Conservation (phyloP, 192 early-diverging fungal genomes). For the Neocallimastix lanati region DNA sequence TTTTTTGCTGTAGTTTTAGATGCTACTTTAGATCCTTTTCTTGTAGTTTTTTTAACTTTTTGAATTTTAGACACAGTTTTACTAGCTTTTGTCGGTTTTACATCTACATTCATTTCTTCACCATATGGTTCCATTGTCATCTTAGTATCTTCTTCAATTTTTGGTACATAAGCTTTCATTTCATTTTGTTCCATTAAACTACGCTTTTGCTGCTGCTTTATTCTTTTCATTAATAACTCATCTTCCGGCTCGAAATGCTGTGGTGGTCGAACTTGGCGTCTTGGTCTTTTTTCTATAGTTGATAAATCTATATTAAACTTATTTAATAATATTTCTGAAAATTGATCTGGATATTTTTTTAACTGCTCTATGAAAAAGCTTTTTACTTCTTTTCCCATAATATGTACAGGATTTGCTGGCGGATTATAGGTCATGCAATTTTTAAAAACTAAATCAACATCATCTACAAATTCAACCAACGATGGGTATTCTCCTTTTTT, state of each 20-base stretch:
- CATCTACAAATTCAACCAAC: conserved; percentile 51
- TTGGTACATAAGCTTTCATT: background rate
- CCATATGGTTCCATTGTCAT: background rate
- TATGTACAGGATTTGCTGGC: conserved; percentile 19
- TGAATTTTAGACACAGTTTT: background rate
- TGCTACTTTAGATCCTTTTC: background rate
- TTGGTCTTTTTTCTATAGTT: background rate
- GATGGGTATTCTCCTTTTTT: conserved; percentile 40
- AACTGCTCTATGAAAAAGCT: background rate
- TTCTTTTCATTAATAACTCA: background rate
- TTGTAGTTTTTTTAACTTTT: background rate
- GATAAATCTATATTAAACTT: background rate
- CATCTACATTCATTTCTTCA: background rate
- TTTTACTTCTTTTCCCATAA: background rate
- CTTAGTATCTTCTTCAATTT: background rate
- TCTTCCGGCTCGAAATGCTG: background rate
- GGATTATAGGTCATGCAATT: conserved; percentile 78
- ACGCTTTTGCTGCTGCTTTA: background rate
- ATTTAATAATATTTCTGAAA: background rate
- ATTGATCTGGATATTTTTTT: background rate
- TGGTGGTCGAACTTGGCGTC: background rate
- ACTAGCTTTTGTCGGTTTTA: background rate
- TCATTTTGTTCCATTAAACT: background rate
- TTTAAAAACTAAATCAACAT: conserved; percentile 59
- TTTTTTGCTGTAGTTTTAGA: background rate